These are phyloP conservation scores for Metschnikowia orientalis DNA, from an alignment of 805 yeast genomes.

Conservation along the genomic window DNA sequence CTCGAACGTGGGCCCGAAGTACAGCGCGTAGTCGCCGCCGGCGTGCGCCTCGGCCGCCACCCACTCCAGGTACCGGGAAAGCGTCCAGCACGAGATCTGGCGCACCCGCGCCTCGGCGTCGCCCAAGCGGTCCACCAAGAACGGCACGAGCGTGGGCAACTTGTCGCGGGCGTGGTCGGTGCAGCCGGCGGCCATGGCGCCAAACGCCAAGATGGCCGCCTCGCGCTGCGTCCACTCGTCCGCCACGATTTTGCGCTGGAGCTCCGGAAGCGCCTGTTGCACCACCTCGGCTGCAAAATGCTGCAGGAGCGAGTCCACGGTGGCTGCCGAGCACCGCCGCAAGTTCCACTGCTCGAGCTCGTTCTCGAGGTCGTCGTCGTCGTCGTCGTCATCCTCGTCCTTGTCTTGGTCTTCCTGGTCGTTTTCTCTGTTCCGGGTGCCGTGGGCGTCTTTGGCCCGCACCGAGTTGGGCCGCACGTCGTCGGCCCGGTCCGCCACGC, in stretches of 20 bases:
- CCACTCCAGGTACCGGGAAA: slow-evolving; percentile 83
- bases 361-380: slow-evolving; percentile 64
- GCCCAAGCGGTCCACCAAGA: slow-evolving; percentile 69
- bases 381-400: slow-evolving; percentile 52
- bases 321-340: slow-evolving; percentile 91
- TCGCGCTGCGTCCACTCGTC: slow-evolving; percentile 86
- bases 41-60: slow-evolving; percentile 63
- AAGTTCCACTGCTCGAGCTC: slow-evolving; percentile 80
- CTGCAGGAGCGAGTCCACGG: slow-evolving; percentile 76
- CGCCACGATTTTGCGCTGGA: slow-evolving; percentile 66
- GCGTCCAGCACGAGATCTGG: slow-evolving; percentile 93
- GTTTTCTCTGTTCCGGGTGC: slow-evolving; percentile 34
- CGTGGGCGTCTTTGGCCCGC: slow-evolving; percentile 47
- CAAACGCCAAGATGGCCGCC: slow-evolving; percentile 89
- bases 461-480: slow-evolving; percentile 83
- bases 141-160: slow-evolving; percentile 78
- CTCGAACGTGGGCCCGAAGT: slow-evolving; percentile 73
- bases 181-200: slow-evolving; percentile 92
- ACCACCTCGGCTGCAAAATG: slow-evolving; percentile 65
- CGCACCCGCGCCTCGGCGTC: slow-evolving; percentile 82
- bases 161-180: slow-evolving; percentile 64
- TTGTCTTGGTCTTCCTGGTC: slow-evolving; percentile 25
- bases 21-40: slow-evolving; percentile 59
- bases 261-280: slow-evolving; percentile 62
- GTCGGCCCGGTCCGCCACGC: slow-evolving; percentile 76